phyloP scores from a whole-genome alignment of 106 monocot genomes.

The Ottelia alismoides region DNA sequence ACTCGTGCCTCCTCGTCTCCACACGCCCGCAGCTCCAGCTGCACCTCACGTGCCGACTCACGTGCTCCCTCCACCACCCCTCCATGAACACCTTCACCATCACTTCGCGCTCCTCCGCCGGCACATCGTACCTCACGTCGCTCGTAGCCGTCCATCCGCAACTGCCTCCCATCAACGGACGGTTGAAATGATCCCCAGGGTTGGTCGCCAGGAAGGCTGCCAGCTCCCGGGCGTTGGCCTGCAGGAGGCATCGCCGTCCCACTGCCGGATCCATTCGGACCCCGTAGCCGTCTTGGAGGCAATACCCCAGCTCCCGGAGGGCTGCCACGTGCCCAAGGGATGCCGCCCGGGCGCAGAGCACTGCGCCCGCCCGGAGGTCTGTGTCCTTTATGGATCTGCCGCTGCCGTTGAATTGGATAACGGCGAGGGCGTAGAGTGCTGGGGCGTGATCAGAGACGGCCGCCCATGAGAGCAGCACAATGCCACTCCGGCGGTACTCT shows the following conservation, averaged over 20 bases:
- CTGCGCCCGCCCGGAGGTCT: slow-evolving; percentile 35
- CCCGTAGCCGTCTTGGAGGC: no score
- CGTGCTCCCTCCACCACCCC: no score
- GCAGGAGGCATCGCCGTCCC: slow-evolving; percentile 25
- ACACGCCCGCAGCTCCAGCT: slow-evolving; percentile 24
- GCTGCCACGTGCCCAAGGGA: slow-evolving; percentile 35
- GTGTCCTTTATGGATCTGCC: slow-evolving; percentile 23
- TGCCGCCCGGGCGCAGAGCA: slow-evolving; percentile 37
- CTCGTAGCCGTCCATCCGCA: no score
- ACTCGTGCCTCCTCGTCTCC: slow-evolving; percentile 23
- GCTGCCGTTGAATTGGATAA: no score
- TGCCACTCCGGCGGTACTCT: slow-evolving; percentile 15
- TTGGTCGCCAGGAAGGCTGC: no score
- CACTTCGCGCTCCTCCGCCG: slow-evolving; percentile 5
- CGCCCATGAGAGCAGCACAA: slow-evolving; percentile 25
- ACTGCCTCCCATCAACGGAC: no score
- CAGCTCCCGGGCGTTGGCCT: slow-evolving; percentile 25
- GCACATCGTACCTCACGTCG: slow-evolving; percentile 4
- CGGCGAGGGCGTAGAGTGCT: slow-evolving; percentile 38
- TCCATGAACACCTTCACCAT: slow-evolving; percentile 23
- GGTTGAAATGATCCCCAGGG: no score
- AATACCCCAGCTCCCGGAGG: slow-evolving; percentile 53
- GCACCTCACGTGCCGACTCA: no score
- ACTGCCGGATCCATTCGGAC: slow-evolving; percentile 16
- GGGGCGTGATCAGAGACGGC: slow-evolving; percentile 25